Base-by-base conservation (phyloP, 352 stramenopile genomes). In the Globisporangium rhizosaccharum region DNA sequence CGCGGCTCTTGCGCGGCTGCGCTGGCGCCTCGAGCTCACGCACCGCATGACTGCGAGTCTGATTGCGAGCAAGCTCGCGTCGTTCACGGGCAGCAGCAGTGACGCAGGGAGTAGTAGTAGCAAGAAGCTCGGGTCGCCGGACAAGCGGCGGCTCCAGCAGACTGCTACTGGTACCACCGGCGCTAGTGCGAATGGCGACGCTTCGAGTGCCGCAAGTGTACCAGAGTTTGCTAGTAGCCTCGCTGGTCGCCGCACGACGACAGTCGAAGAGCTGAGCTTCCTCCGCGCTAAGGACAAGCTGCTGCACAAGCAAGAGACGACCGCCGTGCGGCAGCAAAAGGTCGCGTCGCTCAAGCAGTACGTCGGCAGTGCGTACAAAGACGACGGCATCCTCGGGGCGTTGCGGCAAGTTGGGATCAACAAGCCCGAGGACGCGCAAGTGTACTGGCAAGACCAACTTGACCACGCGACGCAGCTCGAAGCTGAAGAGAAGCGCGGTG, bases 391-490 rank as follows among this genome's bases (percentile, higher is more conserved):
- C 51, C 55, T 93, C 23, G 83, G 82, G 0, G 70, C 82, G 0
- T 63, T 93, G 45, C 81, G 83, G 6, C 83, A 90, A 42, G 83
- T 89, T 14, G 83, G 83, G 15, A 86, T 91, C 63, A 91, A 91
- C 73, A 77, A 82, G 44, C 78, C 77, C 11, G 82, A 93, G 46
- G 79, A 88, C 20, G 77, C 79, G 11, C 63, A 90, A 44, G 53
- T 85, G 28, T 90, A 84, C 65, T 91, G 83, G 83, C 76, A 89
- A 58, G 85, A 90, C 56, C 82, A 91, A 63, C 72, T 88, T 10
- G 74, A 88, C 15, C 82, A 92, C 57, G 77, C 79, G 0, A 62
- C 67, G n/a, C 80, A 92, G 57, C 71, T 92, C 2, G 80, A 87
- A 57, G 67, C 64, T 5, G 78, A 94, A 42, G 75, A 89, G 54